These are phyloP conservation scores for Starmerella vitae DNA, from an alignment of 805 yeast genomes.

Conservation along the genomic window DNA sequence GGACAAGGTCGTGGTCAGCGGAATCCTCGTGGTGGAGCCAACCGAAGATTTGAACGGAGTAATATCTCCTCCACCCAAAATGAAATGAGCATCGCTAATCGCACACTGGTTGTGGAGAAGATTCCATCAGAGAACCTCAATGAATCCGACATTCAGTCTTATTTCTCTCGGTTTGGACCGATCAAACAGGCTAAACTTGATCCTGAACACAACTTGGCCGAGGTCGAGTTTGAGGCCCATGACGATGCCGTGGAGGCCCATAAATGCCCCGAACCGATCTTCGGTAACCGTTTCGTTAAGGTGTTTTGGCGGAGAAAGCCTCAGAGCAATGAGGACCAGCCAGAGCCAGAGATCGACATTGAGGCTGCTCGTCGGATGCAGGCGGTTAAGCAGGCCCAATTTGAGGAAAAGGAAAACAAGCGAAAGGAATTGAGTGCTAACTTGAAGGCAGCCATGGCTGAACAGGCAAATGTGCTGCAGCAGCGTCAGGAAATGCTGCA, in stretches of 20 bases:
- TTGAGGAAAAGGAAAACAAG: slow-evolving; percentile 30
- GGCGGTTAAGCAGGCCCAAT: slow-evolving; percentile 31
- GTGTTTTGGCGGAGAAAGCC: slow-evolving; percentile 30
- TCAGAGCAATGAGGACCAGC: slow-evolving; percentile 7
- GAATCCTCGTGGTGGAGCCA: background rate
- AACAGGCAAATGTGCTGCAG: slow-evolving; percentile 29
- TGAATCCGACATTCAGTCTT: slow-evolving; percentile 26
- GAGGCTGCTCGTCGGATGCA: slow-evolving; percentile 31
- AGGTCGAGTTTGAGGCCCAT: slow-evolving; percentile 30
- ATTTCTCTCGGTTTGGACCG: slow-evolving; percentile 34
- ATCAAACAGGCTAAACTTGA: slow-evolving; percentile 26
- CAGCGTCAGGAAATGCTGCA: slow-evolving; percentile 29
- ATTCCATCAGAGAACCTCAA: slow-evolving; percentile 33
- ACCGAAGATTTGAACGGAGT: background rate
- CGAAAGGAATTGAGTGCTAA: slow-evolving; percentile 27
- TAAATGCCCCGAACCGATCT: slow-evolving; percentile 33
- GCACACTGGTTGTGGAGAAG: slow-evolving; percentile 31
- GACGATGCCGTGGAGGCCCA: slow-evolving; percentile 34
- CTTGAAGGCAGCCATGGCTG: slow-evolving; percentile 26
- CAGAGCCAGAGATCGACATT: slow-evolving; percentile 26
- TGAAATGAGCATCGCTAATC: slow-evolving; percentile 23
- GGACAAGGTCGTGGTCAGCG: slow-evolving; percentile 6
- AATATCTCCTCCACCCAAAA: slow-evolving; percentile 14
- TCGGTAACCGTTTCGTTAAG: slow-evolving; percentile 38
- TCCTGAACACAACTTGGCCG: slow-evolving; percentile 26